These are phyloP conservation scores for Bimuria novae-zelandiae DNA, from an alignment of 2,329 filamentous ascomycete species.

Conservation along the genomic window DNA sequence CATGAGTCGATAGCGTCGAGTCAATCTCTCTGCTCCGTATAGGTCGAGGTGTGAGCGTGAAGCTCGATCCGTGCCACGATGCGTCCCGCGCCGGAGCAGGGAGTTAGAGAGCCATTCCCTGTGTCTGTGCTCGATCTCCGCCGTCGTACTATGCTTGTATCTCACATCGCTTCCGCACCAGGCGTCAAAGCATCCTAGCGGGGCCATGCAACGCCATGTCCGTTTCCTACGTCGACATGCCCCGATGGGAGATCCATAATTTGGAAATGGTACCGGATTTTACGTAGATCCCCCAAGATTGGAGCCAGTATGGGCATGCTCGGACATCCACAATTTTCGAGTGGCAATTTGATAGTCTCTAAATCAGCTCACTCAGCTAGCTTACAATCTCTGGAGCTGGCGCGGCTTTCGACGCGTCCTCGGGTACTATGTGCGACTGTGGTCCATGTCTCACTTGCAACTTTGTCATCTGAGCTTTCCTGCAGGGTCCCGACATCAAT, in stretches of 20 bases:
- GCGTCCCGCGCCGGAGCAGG: constrained; percentile 40
- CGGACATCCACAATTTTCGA: neutral
- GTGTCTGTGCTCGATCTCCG: constrained; percentile 43
- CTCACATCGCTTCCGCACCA: constrained; percentile 44
- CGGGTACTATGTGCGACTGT: constrained; percentile 34
- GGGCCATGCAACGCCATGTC: constrained; percentile 41
- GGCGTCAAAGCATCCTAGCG: constrained; percentile 35
- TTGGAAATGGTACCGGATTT: too few species aligned
- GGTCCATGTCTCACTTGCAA: constrained; percentile 38
- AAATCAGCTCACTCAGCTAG: constrained; percentile 3
- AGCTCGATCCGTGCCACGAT: constrained; percentile 42
- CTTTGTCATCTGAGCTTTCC: constrained; percentile 39
- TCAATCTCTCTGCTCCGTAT: constrained; percentile 13
- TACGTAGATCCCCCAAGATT: too few species aligned
- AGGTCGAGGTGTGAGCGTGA: constrained; percentile 17
- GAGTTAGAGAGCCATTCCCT: constrained; percentile 25
- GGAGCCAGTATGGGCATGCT: neutral
- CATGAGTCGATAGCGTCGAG: constrained; percentile 16
- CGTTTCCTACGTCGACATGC: constrained; percentile 24
- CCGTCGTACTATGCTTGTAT: constrained; percentile 40
- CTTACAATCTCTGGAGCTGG: constrained; percentile 14
- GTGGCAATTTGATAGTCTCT: neutral
- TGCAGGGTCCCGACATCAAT: constrained; percentile 33
- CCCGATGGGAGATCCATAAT: too few species aligned
- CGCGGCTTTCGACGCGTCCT: constrained; percentile 29